phyloP scores from a whole-genome alignment of 331 rosid genomes.

The Dryas integrifolia region DNA sequence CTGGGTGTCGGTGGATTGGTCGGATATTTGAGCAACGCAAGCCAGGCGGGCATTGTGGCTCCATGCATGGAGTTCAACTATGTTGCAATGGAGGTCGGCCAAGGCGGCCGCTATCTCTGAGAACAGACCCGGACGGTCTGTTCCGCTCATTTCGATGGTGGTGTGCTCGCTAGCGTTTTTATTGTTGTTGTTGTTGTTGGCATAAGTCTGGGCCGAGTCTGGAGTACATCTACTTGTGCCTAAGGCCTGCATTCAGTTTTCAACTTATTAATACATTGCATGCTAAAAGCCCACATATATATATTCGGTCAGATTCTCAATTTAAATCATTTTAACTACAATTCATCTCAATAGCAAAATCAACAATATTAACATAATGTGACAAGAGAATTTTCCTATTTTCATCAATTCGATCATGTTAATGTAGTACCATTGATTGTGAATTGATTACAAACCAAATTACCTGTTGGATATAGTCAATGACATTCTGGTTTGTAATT shows the following conservation, averaged over 20 bases:
- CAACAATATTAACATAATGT: too few species aligned
- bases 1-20: conserved; percentile 46
- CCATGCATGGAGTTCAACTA: conserved; percentile 68
- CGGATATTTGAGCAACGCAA: conserved; percentile 61
- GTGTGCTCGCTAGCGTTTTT: conserved; percentile 36
- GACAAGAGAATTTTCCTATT: too few species aligned
- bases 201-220: conserved; percentile 27
- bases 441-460: background rate
- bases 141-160: conserved; percentile 53
- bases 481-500: conserved; percentile 47
- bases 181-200: conserved; percentile 22
- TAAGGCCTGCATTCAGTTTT: conserved; percentile 41
- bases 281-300: too few species aligned
- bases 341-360: too few species aligned
- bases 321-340: too few species aligned
- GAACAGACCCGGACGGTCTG: conserved; percentile 59
- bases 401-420: too few species aligned
- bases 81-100: conserved; percentile 58
- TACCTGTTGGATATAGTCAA: conserved; percentile 53
- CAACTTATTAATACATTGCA: too few species aligned
- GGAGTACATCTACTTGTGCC: conserved; percentile 42
- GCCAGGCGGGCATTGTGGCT: conserved; percentile 65
- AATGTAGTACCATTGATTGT: background rate
- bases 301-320: too few species aligned
- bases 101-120: conserved; percentile 62